Evolutionary conservation across 2,329 filamentous ascomycete species (phyloP), one percentile per base, ranked within the genome.

Genomic region (Cladophialophora carrionii): DNA sequence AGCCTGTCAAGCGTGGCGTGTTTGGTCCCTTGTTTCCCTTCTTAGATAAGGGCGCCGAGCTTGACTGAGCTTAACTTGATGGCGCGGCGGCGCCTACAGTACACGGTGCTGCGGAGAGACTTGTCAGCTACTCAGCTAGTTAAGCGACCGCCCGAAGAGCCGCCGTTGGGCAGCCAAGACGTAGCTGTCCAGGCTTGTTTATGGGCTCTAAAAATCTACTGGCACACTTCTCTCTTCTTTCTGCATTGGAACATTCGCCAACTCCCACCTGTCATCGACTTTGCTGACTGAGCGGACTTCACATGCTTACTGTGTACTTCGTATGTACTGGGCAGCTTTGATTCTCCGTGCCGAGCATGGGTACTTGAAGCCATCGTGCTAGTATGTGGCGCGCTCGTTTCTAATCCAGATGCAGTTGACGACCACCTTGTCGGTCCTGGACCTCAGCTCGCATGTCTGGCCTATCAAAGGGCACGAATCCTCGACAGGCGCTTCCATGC

Each of bases 241-340:
- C 56, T 58, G n/a, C 14, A 32, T 58, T 58, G 10, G 56, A 24
- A 51, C 56, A 49, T 51, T 22, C 24, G n/a, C 14, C 10, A 12
- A 14, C 14, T 2, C 14, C 20, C 17, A 14, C n/a, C 4, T 51
- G 43, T 31, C 3, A 26, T 22, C 31, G 37, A n/a, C 9, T 49
- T 46, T 58, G 56, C 56, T 58, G 43, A 58, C 56, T 51, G 56
- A 51, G 41, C 56, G 37, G 32, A 24, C 26, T 31, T 10, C 43
- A 14, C 26, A 58, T 58, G 56, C 56, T 58, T 49, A 58, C 43
- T 58, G 26, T 3, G 6, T 6, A 29, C n/a, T n/a, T n/a, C n/a
- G n/a, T n/a, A n/a, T n/a, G n/a, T n/a, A 6, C 26, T 6, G 12
- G 41, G 7, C 55, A 5, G 17, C 37, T 17, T 43, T 2, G 37